These are phyloP conservation scores for Coniochaeta ligniaria DNA, from an alignment of 2,329 filamentous ascomycete genomes.

Conservation along the genomic window DNA sequence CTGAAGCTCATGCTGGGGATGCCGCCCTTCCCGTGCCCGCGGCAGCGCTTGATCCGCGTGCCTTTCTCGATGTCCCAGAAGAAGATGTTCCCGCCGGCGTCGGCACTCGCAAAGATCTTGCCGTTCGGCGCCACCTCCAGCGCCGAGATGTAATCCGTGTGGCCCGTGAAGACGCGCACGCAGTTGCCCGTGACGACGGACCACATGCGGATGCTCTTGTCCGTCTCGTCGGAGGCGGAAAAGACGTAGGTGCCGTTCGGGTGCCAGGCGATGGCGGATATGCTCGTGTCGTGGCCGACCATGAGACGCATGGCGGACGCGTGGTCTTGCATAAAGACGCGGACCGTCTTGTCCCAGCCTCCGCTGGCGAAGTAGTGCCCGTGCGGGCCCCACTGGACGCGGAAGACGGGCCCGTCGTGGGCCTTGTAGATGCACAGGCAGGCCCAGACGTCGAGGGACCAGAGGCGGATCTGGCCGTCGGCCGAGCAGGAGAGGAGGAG, in stretches of 20 bases:
- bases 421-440: slow-evolving; percentile 91
- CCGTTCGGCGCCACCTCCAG: slow-evolving; percentile 83
- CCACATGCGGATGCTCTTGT: slow-evolving; percentile 98
- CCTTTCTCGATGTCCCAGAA: slow-evolving; percentile 93
- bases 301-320: slow-evolving; percentile 83
- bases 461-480: slow-evolving; percentile 83
- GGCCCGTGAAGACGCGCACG: slow-evolving; percentile 86
- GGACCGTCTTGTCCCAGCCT: slow-evolving; percentile 82
- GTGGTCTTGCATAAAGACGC: slow-evolving; percentile 88
- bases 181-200: slow-evolving; percentile 80
- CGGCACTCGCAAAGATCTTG: slow-evolving; percentile 83
- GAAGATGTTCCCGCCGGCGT: slow-evolving; percentile 81
- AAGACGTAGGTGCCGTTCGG: slow-evolving; percentile 92
- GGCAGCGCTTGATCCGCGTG: slow-evolving; percentile 80
- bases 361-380: slow-evolving; percentile 91
- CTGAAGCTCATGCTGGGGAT: slow-evolving; percentile 93
- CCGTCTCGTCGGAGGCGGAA: slow-evolving; percentile 74
- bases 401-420: slow-evolving; percentile 84
- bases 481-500: slow-evolving; percentile 81
- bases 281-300: slow-evolving; percentile 85
- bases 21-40: slow-evolving; percentile 86
- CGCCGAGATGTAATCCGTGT: slow-evolving; percentile 79
- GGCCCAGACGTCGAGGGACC: slow-evolving; percentile 89
- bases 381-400: slow-evolving; percentile 82
- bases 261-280: slow-evolving; percentile 91